Percentiles rank a stretch among this genome's conserved stretches.
Evolutionary conservation across 1,284 basidiomycete species (phyloP).

Genomic region (Testicularia cyperi): DNA sequence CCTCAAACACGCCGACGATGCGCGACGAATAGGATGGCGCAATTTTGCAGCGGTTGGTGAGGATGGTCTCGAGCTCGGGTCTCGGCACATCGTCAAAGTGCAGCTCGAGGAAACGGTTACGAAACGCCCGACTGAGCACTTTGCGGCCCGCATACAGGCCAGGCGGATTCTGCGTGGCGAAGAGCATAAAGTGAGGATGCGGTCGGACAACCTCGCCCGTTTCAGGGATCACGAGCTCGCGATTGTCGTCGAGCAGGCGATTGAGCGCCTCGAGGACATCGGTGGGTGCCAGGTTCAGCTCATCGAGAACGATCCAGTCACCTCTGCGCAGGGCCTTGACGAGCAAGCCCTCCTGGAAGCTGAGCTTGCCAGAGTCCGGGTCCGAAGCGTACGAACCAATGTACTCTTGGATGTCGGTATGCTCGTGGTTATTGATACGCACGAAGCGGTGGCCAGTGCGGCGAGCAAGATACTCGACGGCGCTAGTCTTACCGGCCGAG

Average conservation of each 20-base stretch:
- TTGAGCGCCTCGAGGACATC: constrained; percentile 98
- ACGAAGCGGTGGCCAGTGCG: constrained; percentile 94
- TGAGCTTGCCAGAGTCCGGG: constrained; percentile 82
- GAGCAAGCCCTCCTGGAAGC: constrained; percentile 85
- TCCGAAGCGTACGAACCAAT: constrained; percentile 96
- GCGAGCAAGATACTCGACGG: constrained; percentile 90
- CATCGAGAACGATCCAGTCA: constrained; percentile 98
- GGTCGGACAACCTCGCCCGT: constrained; percentile 92
- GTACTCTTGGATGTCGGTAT: constrained; percentile 97
- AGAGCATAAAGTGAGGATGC: constrained; percentile 95
- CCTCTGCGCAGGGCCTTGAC: constrained; percentile 88
- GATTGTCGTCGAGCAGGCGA: constrained; percentile 92
- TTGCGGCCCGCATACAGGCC: constrained; percentile 97
- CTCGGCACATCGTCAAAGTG: constrained; percentile 98
- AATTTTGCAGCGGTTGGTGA: constrained; percentile 54
- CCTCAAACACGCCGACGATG: constrained; percentile 89
- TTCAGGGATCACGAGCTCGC: constrained; percentile 92
- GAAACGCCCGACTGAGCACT: constrained; percentile 89
- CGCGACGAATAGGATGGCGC: constrained; percentile 72
- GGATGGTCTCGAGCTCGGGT: constrained; percentile 84
- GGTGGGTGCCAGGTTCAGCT: constrained; percentile 94
- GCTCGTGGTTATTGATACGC: constrained; percentile 99
- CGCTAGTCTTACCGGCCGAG: constrained; percentile 94
- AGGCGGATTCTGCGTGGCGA: constrained; percentile 97
- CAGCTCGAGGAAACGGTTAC: constrained; percentile 97